Evolutionary conservation across 768 basidiomycete genomes (phyloP).

Genomic region (Macrolepiota dolichaula): DNA sequence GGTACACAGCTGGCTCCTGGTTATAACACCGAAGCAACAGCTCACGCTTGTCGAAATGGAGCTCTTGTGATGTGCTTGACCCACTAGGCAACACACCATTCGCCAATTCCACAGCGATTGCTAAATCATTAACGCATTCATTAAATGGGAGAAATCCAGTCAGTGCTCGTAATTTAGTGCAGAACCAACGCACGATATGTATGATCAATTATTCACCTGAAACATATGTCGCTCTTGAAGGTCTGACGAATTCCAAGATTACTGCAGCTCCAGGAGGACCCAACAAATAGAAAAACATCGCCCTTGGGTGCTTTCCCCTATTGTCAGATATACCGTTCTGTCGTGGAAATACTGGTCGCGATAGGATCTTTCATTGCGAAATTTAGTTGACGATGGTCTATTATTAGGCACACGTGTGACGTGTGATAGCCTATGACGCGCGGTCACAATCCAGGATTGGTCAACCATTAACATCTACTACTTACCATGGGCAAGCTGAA

Average conservation of each 20-base stretch:
- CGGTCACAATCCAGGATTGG: not conserved
- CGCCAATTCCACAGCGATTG: not conserved
- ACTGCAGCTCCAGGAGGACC: slow-evolving; percentile 17
- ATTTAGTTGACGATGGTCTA: not conserved
- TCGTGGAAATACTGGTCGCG: not conserved
- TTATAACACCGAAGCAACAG: not conserved
- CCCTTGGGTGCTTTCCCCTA: not conserved
- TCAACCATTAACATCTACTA: slow-evolving; percentile 7
- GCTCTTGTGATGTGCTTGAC: not conserved
- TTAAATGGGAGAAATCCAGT: not conserved
- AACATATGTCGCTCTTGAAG: slow-evolving; percentile 14
- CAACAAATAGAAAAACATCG: slow-evolving; percentile 9
- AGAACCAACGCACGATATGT: not conserved
- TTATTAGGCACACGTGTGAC: no score
- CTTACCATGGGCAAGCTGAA: slow-evolving; percentile 75
- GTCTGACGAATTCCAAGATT: not conserved
- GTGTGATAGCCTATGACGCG: no score
- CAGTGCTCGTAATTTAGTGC: not conserved
- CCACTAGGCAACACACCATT: not conserved
- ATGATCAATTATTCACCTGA: slow-evolving; percentile 6
- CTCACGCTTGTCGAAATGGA: not conserved
- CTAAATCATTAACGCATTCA: not conserved
- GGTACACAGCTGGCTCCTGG: not conserved
- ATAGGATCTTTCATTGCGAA: slow-evolving; percentile 10
- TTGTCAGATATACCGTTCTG: not conserved